Base-by-base conservation (phyloP, 2,329 filamentous ascomycete species). In the Fusarium sp. region DNA sequence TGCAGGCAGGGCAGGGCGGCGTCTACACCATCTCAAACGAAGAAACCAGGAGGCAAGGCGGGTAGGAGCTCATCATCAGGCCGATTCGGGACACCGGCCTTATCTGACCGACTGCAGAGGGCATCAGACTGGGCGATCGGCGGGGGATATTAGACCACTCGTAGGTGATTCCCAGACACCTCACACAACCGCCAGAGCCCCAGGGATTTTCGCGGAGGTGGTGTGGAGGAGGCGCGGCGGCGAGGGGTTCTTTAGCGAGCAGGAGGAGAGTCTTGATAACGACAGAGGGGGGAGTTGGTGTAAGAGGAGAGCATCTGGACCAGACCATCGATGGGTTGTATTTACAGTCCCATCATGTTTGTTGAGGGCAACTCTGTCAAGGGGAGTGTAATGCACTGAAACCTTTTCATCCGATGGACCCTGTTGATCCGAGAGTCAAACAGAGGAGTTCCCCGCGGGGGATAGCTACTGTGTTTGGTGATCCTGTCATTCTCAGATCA, bases 111-210 rank as follows among this genome's bases (percentile, higher is more conserved):
- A 69, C 71, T 73, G 62, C 63, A 63, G 65, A 72, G 38, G 64
- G 66, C 59, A 54, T 45, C 32, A 59, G 59, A 63, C 45, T 63
- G 71, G 74, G 72, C 70, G 74, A 76, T 76, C 74, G 54, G 71
- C 74, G 74, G 74, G 47, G 74, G 74, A 77, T 77, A 77, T 77
- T 75, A 70, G 67, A 59, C 72, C 74, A 76, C 59, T 76, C 15
- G 74, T 43, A 65, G 60, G 38, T 33, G 32, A 32, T 63, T 38
- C 65, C 68, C 52, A 47, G 65, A 61, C 74, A 76, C 74, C 71
- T 70, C 63, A 22, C 30, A 45, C 40, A 14, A 75, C 20, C 59
- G 60, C 47, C 33, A 67, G 40, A 32, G 56, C 63, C 35, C 65
- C 60, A 70, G 69, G 70, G 69, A 52, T 38, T 72, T 43, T 37